phyloP scores from a whole-genome alignment of 441 rosid species.

The Capsella rubella region DNA sequence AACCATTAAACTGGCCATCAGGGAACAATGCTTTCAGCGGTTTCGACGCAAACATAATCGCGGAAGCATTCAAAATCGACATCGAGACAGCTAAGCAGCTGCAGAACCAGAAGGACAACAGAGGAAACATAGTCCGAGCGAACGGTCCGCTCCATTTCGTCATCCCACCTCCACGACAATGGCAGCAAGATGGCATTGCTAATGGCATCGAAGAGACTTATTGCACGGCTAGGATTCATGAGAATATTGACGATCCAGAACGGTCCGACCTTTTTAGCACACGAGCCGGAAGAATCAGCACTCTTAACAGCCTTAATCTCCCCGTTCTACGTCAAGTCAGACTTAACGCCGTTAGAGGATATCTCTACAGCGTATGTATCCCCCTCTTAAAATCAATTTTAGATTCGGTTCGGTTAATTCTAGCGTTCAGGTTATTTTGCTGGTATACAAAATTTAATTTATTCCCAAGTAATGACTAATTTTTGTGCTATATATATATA shows the following conservation, averaged over 20 bases:
- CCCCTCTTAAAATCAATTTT: background rate
- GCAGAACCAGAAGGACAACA: slow-evolving; percentile 40
- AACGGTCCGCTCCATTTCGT: slow-evolving; percentile 42
- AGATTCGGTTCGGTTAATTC: background rate
- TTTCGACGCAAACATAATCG: slow-evolving; percentile 42
- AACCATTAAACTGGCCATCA: slow-evolving; percentile 37
- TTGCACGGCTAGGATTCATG: slow-evolving; percentile 53
- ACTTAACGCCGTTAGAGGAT: slow-evolving; percentile 58
- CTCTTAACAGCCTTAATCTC: slow-evolving; percentile 52
- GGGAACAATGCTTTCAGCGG: slow-evolving; percentile 53
- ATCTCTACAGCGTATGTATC: slow-evolving; percentile 52
- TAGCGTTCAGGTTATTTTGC: background rate
- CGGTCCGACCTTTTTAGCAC: slow-evolving; percentile 58
- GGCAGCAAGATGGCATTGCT: slow-evolving; percentile 18
- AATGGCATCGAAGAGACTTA: slow-evolving; percentile 64
- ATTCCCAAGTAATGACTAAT: background rate
- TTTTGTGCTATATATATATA: no score
- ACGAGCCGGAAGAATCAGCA: slow-evolving; percentile 54
- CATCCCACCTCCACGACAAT: slow-evolving; percentile 18
- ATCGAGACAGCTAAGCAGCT: slow-evolving; percentile 47
- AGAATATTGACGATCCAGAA: slow-evolving; percentile 51
- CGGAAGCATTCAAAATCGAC: slow-evolving; percentile 50
- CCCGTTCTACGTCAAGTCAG: slow-evolving; percentile 52
- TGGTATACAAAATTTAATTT: no score
- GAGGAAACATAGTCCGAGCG: slow-evolving; percentile 57